Evolutionary conservation across 2,329 filamentous ascomycete genomes (phyloP).

Genomic region (Penicillium sclerotiorum): DNA sequence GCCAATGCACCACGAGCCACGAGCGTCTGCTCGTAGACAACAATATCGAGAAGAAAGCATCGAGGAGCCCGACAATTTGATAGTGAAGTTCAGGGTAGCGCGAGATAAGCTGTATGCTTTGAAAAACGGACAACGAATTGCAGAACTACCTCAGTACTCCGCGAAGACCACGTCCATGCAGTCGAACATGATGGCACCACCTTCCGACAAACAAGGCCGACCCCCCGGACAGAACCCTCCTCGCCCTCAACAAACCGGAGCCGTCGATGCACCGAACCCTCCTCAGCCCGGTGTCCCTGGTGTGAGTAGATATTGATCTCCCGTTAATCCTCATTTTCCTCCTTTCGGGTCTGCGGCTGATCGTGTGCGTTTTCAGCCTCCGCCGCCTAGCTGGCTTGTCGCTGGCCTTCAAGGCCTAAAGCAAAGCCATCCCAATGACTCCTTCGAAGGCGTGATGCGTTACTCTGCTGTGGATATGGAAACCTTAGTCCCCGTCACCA

Average conservation of each 20-base stretch:
- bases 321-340: neutral
- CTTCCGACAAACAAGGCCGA: conserved; percentile 36
- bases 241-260: conserved; percentile 44
- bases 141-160: conserved; percentile 49
- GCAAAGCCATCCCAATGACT: conserved; percentile 72
- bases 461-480: conserved; percentile 77
- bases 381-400: conserved; percentile 83
- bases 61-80: conserved; percentile 68
- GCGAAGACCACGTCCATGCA: neutral
- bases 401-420: conserved; percentile 72
- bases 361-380: conserved; percentile 60
- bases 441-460: conserved; percentile 89
- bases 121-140: conserved; percentile 23
- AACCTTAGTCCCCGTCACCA: conserved; percentile 66
- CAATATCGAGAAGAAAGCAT: conserved; percentile 77
- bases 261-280: conserved; percentile 49
- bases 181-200: conserved; percentile 55
- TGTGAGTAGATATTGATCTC: conserved; percentile 42
- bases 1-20: conserved; percentile 69
- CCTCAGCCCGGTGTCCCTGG: conserved; percentile 45
- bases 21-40: conserved; percentile 65
- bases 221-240: conserved; percentile 22
- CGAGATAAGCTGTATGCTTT: conserved; percentile 63
- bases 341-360: conserved; percentile 19
- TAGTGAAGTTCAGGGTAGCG: conserved; percentile 75